Evolutionary conservation across 2,329 filamentous ascomycete genomes (phyloP).

Genomic region (Coccinonectria pachysandricola): DNA sequence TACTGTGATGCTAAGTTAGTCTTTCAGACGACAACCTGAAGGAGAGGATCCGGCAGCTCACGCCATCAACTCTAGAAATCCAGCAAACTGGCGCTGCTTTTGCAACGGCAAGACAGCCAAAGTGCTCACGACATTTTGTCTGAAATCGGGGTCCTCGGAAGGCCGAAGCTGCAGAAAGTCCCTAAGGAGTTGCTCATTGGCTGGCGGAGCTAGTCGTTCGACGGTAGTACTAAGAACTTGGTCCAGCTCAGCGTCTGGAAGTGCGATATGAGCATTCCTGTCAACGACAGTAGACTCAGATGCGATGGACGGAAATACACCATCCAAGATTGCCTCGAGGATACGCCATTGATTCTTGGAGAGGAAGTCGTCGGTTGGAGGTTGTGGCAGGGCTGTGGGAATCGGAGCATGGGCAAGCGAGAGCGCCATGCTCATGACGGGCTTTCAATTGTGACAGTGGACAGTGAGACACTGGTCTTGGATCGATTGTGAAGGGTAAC

Average conservation of each 20-base stretch:
- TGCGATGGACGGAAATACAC: constrained; percentile 49
- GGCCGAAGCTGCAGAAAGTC: constrained; percentile 44
- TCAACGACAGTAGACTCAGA: constrained; percentile 29
- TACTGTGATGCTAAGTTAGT: constrained; percentile 31
- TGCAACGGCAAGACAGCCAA: constrained; percentile 26
- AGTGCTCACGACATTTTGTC: constrained; percentile 35
- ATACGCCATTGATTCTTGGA: constrained; percentile 42
- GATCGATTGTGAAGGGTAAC: no score
- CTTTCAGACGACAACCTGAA: neutral
- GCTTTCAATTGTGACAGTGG: no score
- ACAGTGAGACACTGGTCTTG: no score
- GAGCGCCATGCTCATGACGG: constrained; percentile 10
- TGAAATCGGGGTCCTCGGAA: constrained; percentile 42
- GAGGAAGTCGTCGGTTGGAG: constrained; percentile 28
- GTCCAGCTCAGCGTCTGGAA: constrained; percentile 41
- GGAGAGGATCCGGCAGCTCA: constrained; percentile 23
- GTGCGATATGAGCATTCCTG: constrained; percentile 29
- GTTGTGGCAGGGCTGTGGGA: constrained; percentile 16
- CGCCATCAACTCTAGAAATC: constrained; percentile 31
- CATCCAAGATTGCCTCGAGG: constrained; percentile 44
- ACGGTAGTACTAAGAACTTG: constrained; percentile 30
- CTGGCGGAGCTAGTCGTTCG: constrained; percentile 26
- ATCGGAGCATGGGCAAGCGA: constrained; percentile 8
- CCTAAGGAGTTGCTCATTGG: constrained; percentile 33
- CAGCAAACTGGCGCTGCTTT: constrained; percentile 27